Evolutionary conservation across 495 filamentous ascomycete genomes (phyloP).

Genomic region (Penicillium coffeae): DNA sequence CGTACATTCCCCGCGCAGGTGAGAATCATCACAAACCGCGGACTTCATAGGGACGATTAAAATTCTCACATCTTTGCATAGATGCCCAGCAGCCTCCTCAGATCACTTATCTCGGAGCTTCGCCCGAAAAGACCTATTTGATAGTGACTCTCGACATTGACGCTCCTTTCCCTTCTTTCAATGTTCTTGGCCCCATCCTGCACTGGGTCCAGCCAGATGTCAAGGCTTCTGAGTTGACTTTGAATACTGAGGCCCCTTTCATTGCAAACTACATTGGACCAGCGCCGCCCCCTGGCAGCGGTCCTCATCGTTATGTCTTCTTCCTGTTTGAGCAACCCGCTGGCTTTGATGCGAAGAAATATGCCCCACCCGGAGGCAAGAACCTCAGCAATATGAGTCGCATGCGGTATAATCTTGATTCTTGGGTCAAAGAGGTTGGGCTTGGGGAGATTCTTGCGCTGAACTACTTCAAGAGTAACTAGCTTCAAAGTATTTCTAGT

Average conservation of each 20-base stretch:
- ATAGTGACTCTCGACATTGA: slow-evolving; percentile 48
- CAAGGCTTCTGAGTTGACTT: slow-evolving; percentile 18
- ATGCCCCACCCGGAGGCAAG: slow-evolving; percentile 40
- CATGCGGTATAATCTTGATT: slow-evolving; percentile 50
- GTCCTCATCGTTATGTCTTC: slow-evolving; percentile 55
- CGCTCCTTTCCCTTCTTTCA: slow-evolving; percentile 48
- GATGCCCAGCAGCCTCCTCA: slow-evolving; percentile 29
- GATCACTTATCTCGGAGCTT: slow-evolving; percentile 19
- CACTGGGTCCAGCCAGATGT: slow-evolving; percentile 50
- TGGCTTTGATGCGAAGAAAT: slow-evolving; percentile 40
- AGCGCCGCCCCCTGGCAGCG: slow-evolving; percentile 45
- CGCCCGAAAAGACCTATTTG: slow-evolving; percentile 37
- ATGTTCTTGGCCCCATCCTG: slow-evolving; percentile 36
- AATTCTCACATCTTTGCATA: slow-evolving; percentile 7
- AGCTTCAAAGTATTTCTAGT: too few relatives aligned
- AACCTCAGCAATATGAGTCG: slow-evolving; percentile 35
- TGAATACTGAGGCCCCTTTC: slow-evolving; percentile 23
- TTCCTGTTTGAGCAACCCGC: slow-evolving; percentile 55
- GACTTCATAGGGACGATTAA: background rate
- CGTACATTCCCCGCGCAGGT: slow-evolving; percentile 30
- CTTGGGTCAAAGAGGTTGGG: slow-evolving; percentile 42
- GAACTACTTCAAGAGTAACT: slow-evolving; percentile 51
- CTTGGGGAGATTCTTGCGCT: slow-evolving; percentile 48
- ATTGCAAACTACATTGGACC: slow-evolving; percentile 49
- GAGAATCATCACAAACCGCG: background rate